Evolutionary conservation across 495 filamentous ascomycete genomes (phyloP).

Genomic region (Penicillium robsamsonii): DNA sequence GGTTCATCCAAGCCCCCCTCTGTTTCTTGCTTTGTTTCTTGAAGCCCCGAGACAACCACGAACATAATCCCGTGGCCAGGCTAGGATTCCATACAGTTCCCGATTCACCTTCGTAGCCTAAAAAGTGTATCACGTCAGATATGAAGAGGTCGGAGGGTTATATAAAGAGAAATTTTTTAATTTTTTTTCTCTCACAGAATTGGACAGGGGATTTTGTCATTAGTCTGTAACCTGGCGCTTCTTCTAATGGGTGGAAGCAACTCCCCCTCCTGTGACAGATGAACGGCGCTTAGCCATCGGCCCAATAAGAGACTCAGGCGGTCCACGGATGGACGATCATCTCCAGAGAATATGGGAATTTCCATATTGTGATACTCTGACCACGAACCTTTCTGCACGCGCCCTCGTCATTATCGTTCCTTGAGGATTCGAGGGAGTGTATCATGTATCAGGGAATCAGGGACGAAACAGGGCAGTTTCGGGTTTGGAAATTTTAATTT

Average conservation of each 20-base stretch:
- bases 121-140: slow-evolving; percentile 9
- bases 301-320: slow-evolving; percentile 2
- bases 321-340: not conserved
- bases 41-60: not conserved
- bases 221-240: slow-evolving; percentile 11
- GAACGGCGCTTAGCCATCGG: slow-evolving; percentile 12
- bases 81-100: not conserved
- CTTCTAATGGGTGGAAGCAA: slow-evolving; percentile 5
- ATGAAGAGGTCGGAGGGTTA: slow-evolving; percentile 4
- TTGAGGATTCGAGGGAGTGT: not conserved
- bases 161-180: not conserved
- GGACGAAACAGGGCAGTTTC: slow-evolving; percentile 8
- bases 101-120: not conserved
- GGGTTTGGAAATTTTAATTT: not conserved
- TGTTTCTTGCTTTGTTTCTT: slow-evolving; percentile 3
- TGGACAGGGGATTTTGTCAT: slow-evolving; percentile 3
- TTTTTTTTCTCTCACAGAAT: not conserved
- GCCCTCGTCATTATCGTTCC: not conserved
- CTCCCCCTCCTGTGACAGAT: slow-evolving; percentile 9
- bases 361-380: slow-evolving; percentile 1
- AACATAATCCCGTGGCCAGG: slow-evolving; percentile 3
- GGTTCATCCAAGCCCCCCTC: slow-evolving; percentile 1
- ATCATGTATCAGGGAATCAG: not conserved
- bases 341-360: not conserved
- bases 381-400: not conserved